phyloP scores from a whole-genome alignment of 2,329 filamentous ascomycete species.

The Fusarium liriodendri region DNA sequence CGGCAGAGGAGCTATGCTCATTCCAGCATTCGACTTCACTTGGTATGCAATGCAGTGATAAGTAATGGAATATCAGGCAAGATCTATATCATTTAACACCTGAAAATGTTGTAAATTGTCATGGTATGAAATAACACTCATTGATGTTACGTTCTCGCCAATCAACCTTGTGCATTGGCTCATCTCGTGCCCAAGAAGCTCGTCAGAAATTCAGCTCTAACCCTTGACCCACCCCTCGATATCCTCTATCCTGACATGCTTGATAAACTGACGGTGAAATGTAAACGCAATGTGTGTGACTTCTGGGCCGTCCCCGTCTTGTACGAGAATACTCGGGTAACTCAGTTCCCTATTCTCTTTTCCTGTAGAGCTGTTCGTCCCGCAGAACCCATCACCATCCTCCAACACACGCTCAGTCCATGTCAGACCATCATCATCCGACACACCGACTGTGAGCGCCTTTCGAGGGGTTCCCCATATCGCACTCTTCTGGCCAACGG shows the following conservation, averaged over 20 bases:
- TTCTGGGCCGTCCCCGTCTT: constrained; percentile 26
- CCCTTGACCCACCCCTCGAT: constrained; percentile 41
- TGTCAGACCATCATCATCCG: constrained; percentile 49
- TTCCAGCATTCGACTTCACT: background rate
- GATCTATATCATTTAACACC: background rate
- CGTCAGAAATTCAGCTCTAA: background rate
- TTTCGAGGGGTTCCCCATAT: constrained; percentile 57
- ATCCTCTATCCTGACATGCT: constrained; percentile 49
- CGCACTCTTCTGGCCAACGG: constrained; percentile 50
- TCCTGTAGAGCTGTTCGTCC: constrained; percentile 57
- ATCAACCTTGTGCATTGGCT: background rate
- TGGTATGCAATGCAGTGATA: background rate
- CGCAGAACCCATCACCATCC: constrained; percentile 58
- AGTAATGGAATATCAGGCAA: background rate
- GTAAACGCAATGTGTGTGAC: constrained; percentile 55
- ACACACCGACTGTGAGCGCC: constrained; percentile 49
- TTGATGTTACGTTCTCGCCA: background rate
- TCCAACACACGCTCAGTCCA: constrained; percentile 55
- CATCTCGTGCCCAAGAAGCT: background rate
- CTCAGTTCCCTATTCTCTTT: constrained; percentile 56
- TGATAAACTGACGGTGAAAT: constrained; percentile 56
- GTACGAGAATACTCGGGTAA: constrained; percentile 54
- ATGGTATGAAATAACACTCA: background rate
- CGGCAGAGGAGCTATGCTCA: background rate
- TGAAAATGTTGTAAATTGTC: background rate